Evolutionary conservation across 2,329 filamentous ascomycete genomes (phyloP).

Genomic region (Didymella keratinophila): DNA sequence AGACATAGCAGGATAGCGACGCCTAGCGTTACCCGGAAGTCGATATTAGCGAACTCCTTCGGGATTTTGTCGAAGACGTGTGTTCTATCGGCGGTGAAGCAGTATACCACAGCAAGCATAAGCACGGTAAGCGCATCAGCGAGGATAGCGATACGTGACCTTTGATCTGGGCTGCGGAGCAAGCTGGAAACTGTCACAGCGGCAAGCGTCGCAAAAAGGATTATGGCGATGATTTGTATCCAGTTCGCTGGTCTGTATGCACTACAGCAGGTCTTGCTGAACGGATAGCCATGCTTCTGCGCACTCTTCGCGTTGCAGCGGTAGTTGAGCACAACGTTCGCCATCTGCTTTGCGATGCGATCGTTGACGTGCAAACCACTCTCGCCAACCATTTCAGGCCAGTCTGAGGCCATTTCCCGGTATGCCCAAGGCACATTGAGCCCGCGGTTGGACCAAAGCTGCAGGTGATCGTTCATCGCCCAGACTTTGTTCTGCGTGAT

Average conservation of each 20-base stretch:
- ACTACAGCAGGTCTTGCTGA: conserved; percentile 63
- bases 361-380: conserved; percentile 61
- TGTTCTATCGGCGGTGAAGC: conserved; percentile 64
- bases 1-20: conserved; percentile 41
- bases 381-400: conserved; percentile 52
- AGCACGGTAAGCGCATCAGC: conserved; percentile 11
- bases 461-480: conserved; percentile 63
- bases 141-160: not conserved
- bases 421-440: conserved; percentile 61
- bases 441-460: conserved; percentile 49
- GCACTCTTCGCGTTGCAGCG: conserved; percentile 61
- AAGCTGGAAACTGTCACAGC: conserved; percentile 3
- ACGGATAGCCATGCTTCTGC: conserved; percentile 51
- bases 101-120: conserved; percentile 47
- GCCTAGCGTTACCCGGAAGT: conserved; percentile 46
- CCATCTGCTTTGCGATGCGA: conserved; percentile 57
- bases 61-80: conserved; percentile 62
- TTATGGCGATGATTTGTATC: conserved; percentile 47
- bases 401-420: conserved; percentile 56
- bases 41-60: conserved; percentile 53
- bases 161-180: not conserved
- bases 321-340: conserved; percentile 63
- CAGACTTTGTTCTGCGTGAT: conserved; percentile 60
- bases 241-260: conserved; percentile 51
- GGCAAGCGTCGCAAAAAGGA: conserved; percentile 41